A percentile compares a stretch with the other conserved stretches of the same genome.
Conservation (phyloP, 805 yeast genomes). For the Lipomyces lipofer region DNA sequence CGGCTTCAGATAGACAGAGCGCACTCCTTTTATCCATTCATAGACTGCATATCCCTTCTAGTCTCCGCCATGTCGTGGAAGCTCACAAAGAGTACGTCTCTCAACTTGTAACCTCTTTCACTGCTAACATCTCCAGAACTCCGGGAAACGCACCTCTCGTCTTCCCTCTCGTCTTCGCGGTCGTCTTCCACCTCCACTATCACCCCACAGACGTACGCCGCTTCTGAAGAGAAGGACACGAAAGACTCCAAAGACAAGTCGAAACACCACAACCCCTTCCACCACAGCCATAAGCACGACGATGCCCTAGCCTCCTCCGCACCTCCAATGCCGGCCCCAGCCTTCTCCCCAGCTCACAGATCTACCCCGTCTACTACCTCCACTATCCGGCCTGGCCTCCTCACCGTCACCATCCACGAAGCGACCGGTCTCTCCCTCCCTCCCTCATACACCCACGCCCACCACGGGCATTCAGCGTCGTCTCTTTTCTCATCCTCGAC, state of each 20-base stretch:
- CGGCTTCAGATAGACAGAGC: too few species aligned
- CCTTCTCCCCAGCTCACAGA: constrained; percentile 16
- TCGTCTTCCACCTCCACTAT: constrained; percentile 32
- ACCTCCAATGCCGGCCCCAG: background rate
- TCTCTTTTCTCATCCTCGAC: constrained; percentile 11
- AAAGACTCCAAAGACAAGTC: constrained; percentile 12
- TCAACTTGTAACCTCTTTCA: background rate
- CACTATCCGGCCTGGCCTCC: constrained; percentile 59
- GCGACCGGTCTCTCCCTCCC: constrained; percentile 72
- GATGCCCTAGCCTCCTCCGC: background rate
- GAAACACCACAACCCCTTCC: constrained; percentile 20
- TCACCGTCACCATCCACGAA: constrained; percentile 74
- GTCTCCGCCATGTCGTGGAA: constrained; percentile 48
- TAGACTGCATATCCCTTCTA: too few species aligned
- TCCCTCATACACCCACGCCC: constrained; percentile 29
- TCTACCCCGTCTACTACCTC: constrained; percentile 30
- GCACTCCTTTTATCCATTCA: too few species aligned
- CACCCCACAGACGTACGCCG: constrained; percentile 23
- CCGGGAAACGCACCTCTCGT: constrained; percentile 44
- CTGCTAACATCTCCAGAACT: constrained; percentile 37
- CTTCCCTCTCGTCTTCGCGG: constrained; percentile 33
- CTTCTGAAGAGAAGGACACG: constrained; percentile 1
- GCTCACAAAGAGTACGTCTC: constrained; percentile 45
- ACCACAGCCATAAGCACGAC: constrained; percentile 21
- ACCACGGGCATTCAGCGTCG: constrained; percentile 21